phyloP scores from a whole-genome alignment of 352 stramenopile species.

The Phytopythium boreale region DNA sequence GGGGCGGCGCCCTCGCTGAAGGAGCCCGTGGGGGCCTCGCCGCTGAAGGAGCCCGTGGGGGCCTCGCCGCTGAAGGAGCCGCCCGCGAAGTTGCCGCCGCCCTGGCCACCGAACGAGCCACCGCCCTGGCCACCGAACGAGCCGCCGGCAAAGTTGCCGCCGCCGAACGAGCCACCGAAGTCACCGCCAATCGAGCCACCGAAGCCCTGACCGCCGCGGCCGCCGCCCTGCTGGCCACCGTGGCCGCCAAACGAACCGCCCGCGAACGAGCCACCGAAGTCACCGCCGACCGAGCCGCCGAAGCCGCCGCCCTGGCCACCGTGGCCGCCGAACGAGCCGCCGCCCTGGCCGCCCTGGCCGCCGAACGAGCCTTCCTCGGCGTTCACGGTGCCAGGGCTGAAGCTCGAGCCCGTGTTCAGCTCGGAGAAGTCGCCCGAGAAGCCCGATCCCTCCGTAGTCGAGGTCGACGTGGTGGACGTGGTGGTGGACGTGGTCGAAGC shows the following conservation, averaged over 20 bases:
- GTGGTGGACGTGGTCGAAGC: not conserved
- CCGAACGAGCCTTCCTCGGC: not conserved
- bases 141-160: not conserved
- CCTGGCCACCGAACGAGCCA: conserved; percentile 6
- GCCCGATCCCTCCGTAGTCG: conserved; percentile 2
- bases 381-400: conserved; percentile 1
- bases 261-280: conserved; percentile 4
- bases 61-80: not conserved
- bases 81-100: not conserved
- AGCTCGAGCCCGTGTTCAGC: conserved; percentile 3
- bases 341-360: not conserved
- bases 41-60: not conserved
- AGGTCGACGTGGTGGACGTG: conserved; percentile 1
- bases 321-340: not conserved
- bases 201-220: not conserved
- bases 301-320: not conserved
- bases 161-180: conserved; percentile 4
- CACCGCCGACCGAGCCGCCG: conserved; percentile 1
- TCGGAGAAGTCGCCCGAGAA: conserved; percentile 8
- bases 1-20: too few species aligned
- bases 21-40: not conserved
- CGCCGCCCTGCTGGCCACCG: not conserved
- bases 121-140: conserved; percentile 1
- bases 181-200: conserved; percentile 2
- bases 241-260: not conserved